Conservation (phyloP, 768 basidiomycete species). For the Suillus sp. region DNA sequence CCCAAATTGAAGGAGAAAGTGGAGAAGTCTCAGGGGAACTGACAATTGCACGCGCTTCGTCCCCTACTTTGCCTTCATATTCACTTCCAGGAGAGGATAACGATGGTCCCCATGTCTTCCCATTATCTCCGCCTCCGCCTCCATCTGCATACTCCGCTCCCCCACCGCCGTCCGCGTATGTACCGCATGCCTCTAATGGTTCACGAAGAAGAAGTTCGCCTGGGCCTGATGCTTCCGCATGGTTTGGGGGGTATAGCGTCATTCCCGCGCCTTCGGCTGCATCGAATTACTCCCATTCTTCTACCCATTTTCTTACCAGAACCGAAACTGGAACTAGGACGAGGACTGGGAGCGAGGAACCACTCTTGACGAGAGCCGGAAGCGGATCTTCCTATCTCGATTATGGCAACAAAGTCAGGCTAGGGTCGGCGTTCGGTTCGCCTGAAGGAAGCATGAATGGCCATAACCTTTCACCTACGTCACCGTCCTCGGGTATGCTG, state of each 20-base stretch:
- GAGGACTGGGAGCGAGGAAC: conserved; percentile 34
- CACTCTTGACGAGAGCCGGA: conserved; percentile 17
- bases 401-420: conserved; percentile 17
- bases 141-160: conserved; percentile 7
- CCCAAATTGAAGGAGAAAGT: conserved; percentile 24
- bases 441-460: conserved; percentile 23
- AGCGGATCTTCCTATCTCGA: conserved; percentile 8
- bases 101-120: conserved; percentile 19
- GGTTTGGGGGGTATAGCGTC: conserved; percentile 27
- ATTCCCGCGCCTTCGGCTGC: conserved; percentile 29
- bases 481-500: conserved; percentile 20
- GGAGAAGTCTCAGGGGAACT: conserved; percentile 18
- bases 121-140: conserved; percentile 30
- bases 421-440: conserved; percentile 37
- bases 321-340: conserved; percentile 33
- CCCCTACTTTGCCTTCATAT: conserved; percentile 27
- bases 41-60: conserved; percentile 22
- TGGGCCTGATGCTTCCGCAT: conserved; percentile 29
- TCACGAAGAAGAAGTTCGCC: conserved; percentile 28
- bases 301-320: conserved; percentile 10
- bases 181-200: neutral
- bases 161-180: conserved; percentile 34
- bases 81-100: conserved; percentile 12
- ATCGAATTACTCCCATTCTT: conserved; percentile 32
- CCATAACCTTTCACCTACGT: conserved; percentile 15